A percentile compares a stretch with the other conserved stretches of the same genome.
Conservation (phyloP, 208 protist species). For the Trypanosoma avium region DNA sequence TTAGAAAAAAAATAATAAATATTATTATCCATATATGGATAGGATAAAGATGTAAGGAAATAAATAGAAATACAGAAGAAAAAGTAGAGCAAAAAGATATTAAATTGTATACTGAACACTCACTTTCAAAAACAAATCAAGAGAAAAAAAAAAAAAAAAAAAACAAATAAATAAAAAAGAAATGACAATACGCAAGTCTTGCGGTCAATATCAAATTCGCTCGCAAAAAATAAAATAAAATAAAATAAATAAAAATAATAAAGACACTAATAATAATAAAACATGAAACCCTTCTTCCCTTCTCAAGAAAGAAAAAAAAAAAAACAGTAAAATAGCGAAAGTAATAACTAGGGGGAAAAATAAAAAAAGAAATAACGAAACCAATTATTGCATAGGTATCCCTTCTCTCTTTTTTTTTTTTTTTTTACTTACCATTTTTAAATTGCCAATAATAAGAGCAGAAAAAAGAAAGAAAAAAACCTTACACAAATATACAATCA, state of each 20-base stretch:
- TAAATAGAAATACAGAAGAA: neutral
- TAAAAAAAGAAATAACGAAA: too few species aligned
- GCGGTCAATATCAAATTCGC: neutral
- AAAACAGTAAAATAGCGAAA: too few species aligned
- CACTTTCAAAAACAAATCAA: neutral
- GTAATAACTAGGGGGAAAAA: too few species aligned
- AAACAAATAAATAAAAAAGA: neutral
- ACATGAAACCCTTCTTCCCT: neutral
- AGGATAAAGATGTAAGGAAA: neutral
- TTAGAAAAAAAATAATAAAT: neutral
- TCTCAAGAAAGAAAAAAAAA: neutral
- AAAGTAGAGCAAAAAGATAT: too few species aligned
- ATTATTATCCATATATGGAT: neutral
- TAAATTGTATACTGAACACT: neutral
- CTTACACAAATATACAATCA: too few species aligned
- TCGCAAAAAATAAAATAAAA: conserved; percentile 28
- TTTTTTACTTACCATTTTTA: too few species aligned
- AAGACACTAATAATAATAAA: conserved; percentile 13
- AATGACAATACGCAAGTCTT: neutral
- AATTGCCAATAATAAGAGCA: too few species aligned
- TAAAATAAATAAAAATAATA: neutral
- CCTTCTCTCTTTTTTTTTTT: too few species aligned
- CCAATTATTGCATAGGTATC: too few species aligned
- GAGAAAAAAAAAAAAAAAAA: neutral
- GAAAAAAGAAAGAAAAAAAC: too few species aligned